These are phyloP conservation scores for Pseudogymnoascus sp. DNA, from an alignment of 2,329 filamentous ascomycete species.

Conservation along the genomic window DNA sequence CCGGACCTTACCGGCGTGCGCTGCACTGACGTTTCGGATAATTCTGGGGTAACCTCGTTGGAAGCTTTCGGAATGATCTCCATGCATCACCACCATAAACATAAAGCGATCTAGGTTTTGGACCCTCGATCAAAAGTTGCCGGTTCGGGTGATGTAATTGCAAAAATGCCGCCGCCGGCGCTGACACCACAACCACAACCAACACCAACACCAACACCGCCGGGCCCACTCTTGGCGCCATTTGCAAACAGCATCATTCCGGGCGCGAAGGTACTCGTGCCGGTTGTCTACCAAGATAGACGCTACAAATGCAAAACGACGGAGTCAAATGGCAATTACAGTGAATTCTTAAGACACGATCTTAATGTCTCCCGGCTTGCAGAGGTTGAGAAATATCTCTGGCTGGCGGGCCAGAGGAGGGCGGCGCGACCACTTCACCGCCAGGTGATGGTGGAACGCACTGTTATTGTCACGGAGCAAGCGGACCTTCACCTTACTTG, in stretches of 20 bases:
- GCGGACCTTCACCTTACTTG: conserved; percentile 31
- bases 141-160: not conserved
- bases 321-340: not conserved
- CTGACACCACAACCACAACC: too few relatives aligned
- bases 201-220: not conserved
- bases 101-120: not conserved
- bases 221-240: not conserved
- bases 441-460: conserved; percentile 24
- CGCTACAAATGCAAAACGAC: not conserved
- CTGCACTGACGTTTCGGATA: not conserved
- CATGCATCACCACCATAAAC: not conserved
- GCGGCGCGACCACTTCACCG: conserved; percentile 23
- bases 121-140: not conserved
- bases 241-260: not conserved
- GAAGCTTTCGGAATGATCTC: not conserved
- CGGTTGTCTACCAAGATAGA: not conserved
- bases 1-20: not conserved
- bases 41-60: not conserved
- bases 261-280: not conserved
- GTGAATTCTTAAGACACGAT: not conserved
- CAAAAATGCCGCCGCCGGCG: not conserved
- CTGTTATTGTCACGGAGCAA: conserved; percentile 29
- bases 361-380: conserved; percentile 12
- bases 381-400: conserved; percentile 13
- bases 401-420: conserved; percentile 13